Conservation (phyloP, 129 eudicot species). For the Sambucus nigra region DNA sequence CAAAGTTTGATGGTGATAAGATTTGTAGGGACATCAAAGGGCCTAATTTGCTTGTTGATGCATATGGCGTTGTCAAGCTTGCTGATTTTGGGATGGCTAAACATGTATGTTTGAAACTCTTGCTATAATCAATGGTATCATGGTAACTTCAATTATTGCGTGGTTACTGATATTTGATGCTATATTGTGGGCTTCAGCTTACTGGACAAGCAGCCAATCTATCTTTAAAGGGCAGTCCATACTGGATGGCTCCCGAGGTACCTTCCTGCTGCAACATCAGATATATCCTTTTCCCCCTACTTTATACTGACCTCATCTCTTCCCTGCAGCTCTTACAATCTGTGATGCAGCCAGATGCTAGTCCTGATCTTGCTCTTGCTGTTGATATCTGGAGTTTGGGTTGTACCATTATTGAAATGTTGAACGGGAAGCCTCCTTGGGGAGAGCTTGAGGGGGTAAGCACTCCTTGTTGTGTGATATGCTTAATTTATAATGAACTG, state of each 20-base stretch:
- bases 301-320: not conserved
- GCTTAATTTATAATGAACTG: not conserved
- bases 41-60: slow-evolving; percentile 90
- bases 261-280: slow-evolving; percentile 5
- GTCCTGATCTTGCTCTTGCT: slow-evolving; percentile 61
- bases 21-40: slow-evolving; percentile 85
- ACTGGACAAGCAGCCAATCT: slow-evolving; percentile 59
- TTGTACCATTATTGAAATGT: slow-evolving; percentile 88
- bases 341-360: slow-evolving; percentile 37
- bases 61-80: slow-evolving; percentile 89
- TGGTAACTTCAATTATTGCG: not conserved
- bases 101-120: slow-evolving; percentile 56
- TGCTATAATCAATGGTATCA: not conserved
- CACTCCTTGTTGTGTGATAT: not conserved
- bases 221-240: slow-evolving; percentile 89
- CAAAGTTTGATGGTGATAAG: slow-evolving; percentile 4
- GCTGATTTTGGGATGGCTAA: slow-evolving; percentile 99
- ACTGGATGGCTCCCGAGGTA: slow-evolving; percentile 99
- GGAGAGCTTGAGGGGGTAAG: slow-evolving; percentile 86
- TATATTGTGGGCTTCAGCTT: slow-evolving; percentile 28
- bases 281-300: not conserved
- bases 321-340: slow-evolving; percentile 61
- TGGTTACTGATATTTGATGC: not conserved
- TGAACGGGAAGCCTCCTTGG: slow-evolving; percentile 95
- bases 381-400: slow-evolving; percentile 99